Evolutionary conservation across 169 alveolate genomes (phyloP), one percentile per base, ranked within the genome.

Genomic region (Plasmodium gaboni): DNA sequence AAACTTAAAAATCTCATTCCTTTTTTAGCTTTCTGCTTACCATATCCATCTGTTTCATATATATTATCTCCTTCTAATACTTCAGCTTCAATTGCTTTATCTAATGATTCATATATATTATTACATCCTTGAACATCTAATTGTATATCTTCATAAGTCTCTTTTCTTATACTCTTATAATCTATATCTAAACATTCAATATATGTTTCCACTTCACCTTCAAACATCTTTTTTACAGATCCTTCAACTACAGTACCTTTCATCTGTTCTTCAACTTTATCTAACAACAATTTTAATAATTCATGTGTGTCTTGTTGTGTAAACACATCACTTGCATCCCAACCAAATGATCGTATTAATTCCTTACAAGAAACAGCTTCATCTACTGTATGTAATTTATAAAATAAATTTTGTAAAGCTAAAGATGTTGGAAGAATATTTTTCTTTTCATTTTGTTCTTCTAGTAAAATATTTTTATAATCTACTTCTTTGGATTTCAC

Each of bases 221-320:
- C 99, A 76, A 98, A 98, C 88, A 97, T 94, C 88, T 95, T 93
- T 90, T 95, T 96, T 55, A 97, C 98, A 69, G 98, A 94, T 0
- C 99, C 99, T 68, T 97, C 99, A 57, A 97, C 99, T 2, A 97
- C 94, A 2, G 99, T 97, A 44, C 98, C 98, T 87, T 95, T 96
- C 99, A 98, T 97, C 93, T 97, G 97, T 95, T 98, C 98, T 83
- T 98, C 99, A 91, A 98, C 96, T 26, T 97, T 96, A 87, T 98
- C 99, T 72, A 98, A 95, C 63, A 98, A 95, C 68, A 97, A 91
- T 80, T 97, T 95, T 86, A 96, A 94, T 87, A 98, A 96, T 92
- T 98, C 99, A 92, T 98, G 99, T 13, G 98, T 98, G 74, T 98
- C 99, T 88, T 98, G 99, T 89, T 98, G 99, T 7, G 98, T 96